Evolutionary conservation across 345 rosid species (phyloP).

Genomic region (Eucalyptus fibrosa): DNA sequence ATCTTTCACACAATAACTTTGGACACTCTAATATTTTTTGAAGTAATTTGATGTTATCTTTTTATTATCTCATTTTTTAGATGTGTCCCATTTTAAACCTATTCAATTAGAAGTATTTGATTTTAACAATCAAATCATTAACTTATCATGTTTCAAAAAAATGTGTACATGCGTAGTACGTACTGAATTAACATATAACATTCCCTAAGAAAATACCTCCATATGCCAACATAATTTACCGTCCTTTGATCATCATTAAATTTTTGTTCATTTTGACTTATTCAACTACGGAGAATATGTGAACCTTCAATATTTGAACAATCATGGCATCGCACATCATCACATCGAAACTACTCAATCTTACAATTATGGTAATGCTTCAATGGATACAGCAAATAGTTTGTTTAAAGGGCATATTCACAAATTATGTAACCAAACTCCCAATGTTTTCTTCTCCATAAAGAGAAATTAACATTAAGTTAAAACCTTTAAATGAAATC

Average conservation of each 20-base stretch:
- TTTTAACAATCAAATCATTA: not conserved
- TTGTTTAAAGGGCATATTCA: not conserved
- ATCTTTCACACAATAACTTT: not conserved
- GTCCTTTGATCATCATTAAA: fast-evolving
- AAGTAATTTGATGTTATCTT: not conserved
- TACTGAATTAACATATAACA: not conserved
- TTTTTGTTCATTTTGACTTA: not conserved
- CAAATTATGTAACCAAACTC: not conserved
- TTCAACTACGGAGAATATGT: not conserved
- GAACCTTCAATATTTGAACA: not conserved
- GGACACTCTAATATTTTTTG: not conserved
- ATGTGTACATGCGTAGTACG: not conserved
- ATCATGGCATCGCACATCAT: not conserved
- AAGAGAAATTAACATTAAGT: not conserved
- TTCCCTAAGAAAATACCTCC: not conserved
- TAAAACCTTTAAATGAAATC: not conserved
- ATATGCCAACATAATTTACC: not conserved
- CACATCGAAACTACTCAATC: not conserved
- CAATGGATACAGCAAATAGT: not conserved
- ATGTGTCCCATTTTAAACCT: not conserved
- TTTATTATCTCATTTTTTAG: not conserved
- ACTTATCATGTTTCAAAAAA: not conserved
- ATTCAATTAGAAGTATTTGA: not conserved
- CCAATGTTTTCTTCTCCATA: not conserved
- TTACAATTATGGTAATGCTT: not conserved